These are phyloP conservation scores for Perkinsus chesapeaki DNA, from an alignment of 169 alveolate species.

Conservation along the genomic window DNA sequence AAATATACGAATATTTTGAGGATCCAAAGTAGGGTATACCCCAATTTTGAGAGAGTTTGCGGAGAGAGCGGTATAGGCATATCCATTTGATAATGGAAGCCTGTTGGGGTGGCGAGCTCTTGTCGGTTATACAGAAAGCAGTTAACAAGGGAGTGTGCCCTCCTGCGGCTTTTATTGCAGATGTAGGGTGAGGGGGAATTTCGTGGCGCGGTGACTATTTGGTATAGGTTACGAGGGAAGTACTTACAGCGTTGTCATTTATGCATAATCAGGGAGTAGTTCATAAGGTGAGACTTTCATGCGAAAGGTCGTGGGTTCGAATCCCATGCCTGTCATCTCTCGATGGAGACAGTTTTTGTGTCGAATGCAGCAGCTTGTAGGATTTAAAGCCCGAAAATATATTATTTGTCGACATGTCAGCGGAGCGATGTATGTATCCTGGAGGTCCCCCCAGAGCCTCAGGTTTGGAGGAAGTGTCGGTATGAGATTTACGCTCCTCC, in stretches of 20 bases:
- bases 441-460: neutral
- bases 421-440: neutral
- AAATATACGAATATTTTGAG: slow-evolving; percentile 30
- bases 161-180: slow-evolving; percentile 39
- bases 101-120: slow-evolving; percentile 72
- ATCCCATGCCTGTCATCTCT: neutral
- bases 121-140: slow-evolving; percentile 52
- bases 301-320: neutral
- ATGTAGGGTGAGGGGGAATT: neutral
- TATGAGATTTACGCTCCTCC: slow-evolving; percentile 48
- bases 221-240: slow-evolving; percentile 52
- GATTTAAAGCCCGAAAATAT: slow-evolving; percentile 79
- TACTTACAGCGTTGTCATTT: slow-evolving; percentile 57
- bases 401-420: slow-evolving; percentile 13
- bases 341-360: neutral
- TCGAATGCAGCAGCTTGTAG: slow-evolving; percentile 2
- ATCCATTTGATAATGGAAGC: slow-evolving; percentile 34
- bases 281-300: neutral
- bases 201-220: slow-evolving; percentile 23
- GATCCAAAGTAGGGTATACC: slow-evolving; percentile 6
- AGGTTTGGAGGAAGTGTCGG: too few species aligned
- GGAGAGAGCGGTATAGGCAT: neutral
- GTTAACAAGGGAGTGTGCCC: slow-evolving; percentile 33
- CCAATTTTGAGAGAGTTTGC: neutral
- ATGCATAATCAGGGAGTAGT: slow-evolving; percentile 52